Percentiles rank a stretch among this genome's conserved stretches.
phyloP scores from a whole-genome alignment of 1,139 yeast genomes.

The Wickerhamomyces sp. region DNA sequence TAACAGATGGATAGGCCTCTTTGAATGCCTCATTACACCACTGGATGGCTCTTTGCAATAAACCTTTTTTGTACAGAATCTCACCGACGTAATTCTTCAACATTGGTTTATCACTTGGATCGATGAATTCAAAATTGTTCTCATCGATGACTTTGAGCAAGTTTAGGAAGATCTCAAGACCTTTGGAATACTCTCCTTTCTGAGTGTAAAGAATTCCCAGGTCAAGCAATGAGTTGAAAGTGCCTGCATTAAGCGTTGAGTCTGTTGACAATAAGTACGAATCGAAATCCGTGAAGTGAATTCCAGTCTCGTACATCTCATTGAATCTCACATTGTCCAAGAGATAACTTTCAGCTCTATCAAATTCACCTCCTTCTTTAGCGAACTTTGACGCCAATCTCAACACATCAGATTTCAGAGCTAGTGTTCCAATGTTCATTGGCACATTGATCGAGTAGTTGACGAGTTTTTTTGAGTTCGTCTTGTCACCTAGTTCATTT shows the following conservation, averaged over 20 bases:
- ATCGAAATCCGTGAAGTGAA: conserved; percentile 15
- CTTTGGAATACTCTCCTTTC: conserved; percentile 19
- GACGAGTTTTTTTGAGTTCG: conserved; percentile 28
- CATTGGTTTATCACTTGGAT: conserved; percentile 24
- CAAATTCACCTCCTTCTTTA: conserved; percentile 16
- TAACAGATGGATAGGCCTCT: conserved; percentile 11
- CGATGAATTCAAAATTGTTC: conserved; percentile 5
- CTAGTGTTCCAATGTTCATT: conserved; percentile 26
- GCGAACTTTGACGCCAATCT: conserved; percentile 21
- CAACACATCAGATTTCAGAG: conserved; percentile 25
- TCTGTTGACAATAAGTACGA: conserved; percentile 14
- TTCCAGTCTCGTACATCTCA: conserved; percentile 19
- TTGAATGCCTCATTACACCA: conserved; percentile 53
- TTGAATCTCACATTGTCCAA: conserved; percentile 36
- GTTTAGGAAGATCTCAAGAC: conserved; percentile 28
- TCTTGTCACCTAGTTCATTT: conserved; percentile 21
- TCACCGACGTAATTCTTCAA: conserved; percentile 60
- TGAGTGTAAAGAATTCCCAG: conserved; percentile 27
- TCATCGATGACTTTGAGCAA: conserved; percentile 23
- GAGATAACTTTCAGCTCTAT: conserved; percentile 33
- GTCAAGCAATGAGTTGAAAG: conserved; percentile 21
- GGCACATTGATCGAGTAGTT: conserved; percentile 24
- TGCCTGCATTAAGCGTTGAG: conserved; percentile 14
- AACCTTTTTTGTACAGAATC: conserved; percentile 56
- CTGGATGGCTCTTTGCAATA: conserved; percentile 47